Evolutionary conservation across 2,329 filamentous ascomycete genomes (phyloP).

Genomic region (Westerdykella aurantiaca): DNA sequence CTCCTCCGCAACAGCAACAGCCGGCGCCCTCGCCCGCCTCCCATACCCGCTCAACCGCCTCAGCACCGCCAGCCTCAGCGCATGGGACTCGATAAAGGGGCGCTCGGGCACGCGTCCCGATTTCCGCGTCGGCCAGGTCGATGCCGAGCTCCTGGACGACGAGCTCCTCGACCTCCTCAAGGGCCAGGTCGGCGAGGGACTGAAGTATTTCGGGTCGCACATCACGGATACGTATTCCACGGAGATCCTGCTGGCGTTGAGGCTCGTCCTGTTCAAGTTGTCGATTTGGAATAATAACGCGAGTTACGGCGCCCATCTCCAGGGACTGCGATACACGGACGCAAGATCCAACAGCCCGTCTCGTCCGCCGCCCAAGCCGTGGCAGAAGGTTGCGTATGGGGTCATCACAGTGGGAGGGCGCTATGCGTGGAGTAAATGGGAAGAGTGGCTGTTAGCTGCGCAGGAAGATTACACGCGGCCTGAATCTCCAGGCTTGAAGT

Average conservation of each 20-base stretch:
- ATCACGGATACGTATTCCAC: slow-evolving; percentile 80
- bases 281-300: slow-evolving; percentile 95
- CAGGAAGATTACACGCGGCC: slow-evolving; percentile 65
- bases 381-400: slow-evolving; percentile 81
- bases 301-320: slow-evolving; percentile 86
- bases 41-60: slow-evolving; percentile 57
- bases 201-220: slow-evolving; percentile 76
- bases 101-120: slow-evolving; percentile 75
- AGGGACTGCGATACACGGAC: slow-evolving; percentile 86
- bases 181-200: slow-evolving; percentile 75
- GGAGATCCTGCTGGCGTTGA: slow-evolving; percentile 73
- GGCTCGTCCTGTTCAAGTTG: slow-evolving; percentile 84
- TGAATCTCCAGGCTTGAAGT: slow-evolving; percentile 46
- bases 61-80: slow-evolving; percentile 43
- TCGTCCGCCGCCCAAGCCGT: slow-evolving; percentile 65
- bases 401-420: slow-evolving; percentile 78
- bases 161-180: slow-evolving; percentile 83
- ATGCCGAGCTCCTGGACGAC: slow-evolving; percentile 90
- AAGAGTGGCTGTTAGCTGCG: slow-evolving; percentile 72
- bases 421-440: slow-evolving; percentile 90
- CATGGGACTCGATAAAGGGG: slow-evolving; percentile 67
- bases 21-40: slow-evolving; percentile 39
- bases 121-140: slow-evolving; percentile 91
- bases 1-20: slow-evolving; percentile 34
- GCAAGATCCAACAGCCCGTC: slow-evolving; percentile 53